These are phyloP conservation scores for Hordeum pubiflorum DNA, from an alignment of 202 grass and related monocot species.

Conservation along the genomic window DNA sequence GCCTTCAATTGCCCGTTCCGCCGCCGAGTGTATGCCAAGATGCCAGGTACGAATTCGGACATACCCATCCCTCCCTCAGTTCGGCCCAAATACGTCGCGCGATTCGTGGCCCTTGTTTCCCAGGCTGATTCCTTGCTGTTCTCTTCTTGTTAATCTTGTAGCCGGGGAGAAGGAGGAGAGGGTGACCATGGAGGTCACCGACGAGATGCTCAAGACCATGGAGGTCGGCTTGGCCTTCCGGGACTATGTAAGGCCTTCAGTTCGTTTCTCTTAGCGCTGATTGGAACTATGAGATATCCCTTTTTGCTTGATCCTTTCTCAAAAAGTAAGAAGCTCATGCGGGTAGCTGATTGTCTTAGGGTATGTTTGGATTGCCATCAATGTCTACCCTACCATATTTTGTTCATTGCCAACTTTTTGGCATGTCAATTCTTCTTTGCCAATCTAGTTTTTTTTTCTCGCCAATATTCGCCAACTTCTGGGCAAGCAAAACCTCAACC, in stretches of 20 bases:
- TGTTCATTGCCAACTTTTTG: background rate
- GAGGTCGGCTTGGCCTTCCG: slow-evolving; percentile 92
- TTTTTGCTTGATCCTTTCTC: background rate
- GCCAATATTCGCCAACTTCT: background rate
- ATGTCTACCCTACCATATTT: background rate
- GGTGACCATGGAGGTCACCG: slow-evolving; percentile 72
- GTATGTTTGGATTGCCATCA: background rate
- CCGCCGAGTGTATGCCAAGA: background rate
- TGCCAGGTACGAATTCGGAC: background rate
- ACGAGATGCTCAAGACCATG: slow-evolving; percentile 95
- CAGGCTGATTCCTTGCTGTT: background rate
- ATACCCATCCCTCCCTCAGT: background rate
- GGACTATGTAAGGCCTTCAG: slow-evolving; percentile 54
- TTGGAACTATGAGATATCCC: background rate
- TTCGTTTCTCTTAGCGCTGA: background rate
- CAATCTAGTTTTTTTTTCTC: background rate
- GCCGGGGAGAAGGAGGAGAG: slow-evolving; percentile 23
- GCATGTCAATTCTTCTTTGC: background rate
- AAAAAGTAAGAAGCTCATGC: background rate
- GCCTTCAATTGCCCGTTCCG: background rate
- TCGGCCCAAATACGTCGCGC: background rate
- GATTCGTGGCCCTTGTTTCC: background rate
- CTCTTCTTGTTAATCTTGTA: background rate
- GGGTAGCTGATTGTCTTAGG: background rate
- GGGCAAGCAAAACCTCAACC: background rate